Evolutionary conservation across 1,284 basidiomycete genomes (phyloP).

Genomic region (Trametes pubescens): DNA sequence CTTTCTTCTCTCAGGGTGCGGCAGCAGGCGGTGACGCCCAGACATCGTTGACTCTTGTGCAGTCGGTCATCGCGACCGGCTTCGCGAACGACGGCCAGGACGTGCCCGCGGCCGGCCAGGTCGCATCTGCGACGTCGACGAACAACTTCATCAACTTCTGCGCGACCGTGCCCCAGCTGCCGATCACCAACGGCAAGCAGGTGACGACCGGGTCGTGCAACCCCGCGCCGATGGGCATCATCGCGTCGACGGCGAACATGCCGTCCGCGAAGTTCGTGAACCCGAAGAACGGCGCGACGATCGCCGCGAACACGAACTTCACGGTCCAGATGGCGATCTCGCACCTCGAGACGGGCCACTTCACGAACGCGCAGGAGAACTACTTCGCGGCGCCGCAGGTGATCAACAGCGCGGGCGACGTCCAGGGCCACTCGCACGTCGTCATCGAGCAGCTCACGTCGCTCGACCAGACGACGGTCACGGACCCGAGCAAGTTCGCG

Average conservation of each 20-base stretch:
- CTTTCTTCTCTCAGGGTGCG: not conserved
- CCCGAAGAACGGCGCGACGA: conserved; percentile 56
- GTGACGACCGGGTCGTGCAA: conserved; percentile 68
- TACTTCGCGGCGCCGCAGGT: conserved; percentile 61
- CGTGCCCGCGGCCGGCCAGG: conserved; percentile 58
- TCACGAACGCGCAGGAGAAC: conserved; percentile 60
- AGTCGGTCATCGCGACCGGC: conserved; percentile 56
- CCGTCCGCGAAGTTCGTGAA: conserved; percentile 61
- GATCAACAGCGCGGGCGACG: conserved; percentile 47
- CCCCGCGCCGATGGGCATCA: conserved; percentile 60
- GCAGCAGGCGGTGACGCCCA: conserved; percentile 29
- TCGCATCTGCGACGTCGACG: conserved; percentile 64
- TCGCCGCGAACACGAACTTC: conserved; percentile 58
- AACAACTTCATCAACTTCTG: conserved; percentile 84
- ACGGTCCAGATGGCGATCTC: conserved; percentile 55
- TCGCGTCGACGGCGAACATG: conserved; percentile 57
- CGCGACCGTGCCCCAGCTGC: conserved; percentile 55
- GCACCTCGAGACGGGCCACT: conserved; percentile 57
- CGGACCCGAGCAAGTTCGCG: conserved; percentile 58
- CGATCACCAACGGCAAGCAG: conserved; percentile 68
- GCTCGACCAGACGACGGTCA: conserved; percentile 52
- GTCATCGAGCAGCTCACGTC: conserved; percentile 58
- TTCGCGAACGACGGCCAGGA: conserved; percentile 60
- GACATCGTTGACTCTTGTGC: conserved; percentile 54
- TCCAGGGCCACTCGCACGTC: conserved; percentile 67